These are phyloP conservation scores for Dryas alaskensis DNA, from an alignment of 306 rosid species.

Conservation along the genomic window DNA sequence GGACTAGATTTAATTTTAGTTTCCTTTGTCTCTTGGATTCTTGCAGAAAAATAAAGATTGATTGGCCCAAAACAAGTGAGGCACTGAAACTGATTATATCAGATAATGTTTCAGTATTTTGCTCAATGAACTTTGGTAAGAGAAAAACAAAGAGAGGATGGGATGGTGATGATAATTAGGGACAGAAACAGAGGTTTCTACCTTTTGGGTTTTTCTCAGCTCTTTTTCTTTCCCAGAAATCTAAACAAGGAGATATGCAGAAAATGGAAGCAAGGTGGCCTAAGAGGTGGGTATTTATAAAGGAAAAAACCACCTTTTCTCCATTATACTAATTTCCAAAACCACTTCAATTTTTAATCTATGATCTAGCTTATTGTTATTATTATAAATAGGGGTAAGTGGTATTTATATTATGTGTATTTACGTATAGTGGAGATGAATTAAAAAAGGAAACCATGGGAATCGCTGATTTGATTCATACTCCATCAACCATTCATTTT, in stretches of 20 bases:
- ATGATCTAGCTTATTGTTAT: neutral
- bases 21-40: conserved; percentile 16
- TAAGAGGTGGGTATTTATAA: conserved; percentile 62
- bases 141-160: conserved; percentile 37
- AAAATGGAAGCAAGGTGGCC: conserved; percentile 57
- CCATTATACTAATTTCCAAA: conserved; percentile 47
- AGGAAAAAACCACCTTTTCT: conserved; percentile 50
- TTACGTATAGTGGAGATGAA: conserved; percentile 29
- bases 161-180: conserved; percentile 39
- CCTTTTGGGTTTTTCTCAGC: conserved; percentile 32
- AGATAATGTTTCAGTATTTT: conserved; percentile 45
- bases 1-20: neutral
- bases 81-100: conserved; percentile 37
- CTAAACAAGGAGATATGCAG: conserved; percentile 42
- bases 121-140: conserved; percentile 51
- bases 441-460: conserved; percentile 31
- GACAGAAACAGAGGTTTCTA: conserved; percentile 45
- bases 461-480: conserved; percentile 27
- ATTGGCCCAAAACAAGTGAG: conserved; percentile 50
- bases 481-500: conserved; percentile 28
- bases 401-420: neutral
- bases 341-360: conserved; percentile 2
- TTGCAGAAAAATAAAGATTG: conserved; percentile 28
- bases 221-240: conserved; percentile 33
- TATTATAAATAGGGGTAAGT: neutral